Evolutionary conservation across 345 rosid species (phyloP).

Genomic region (Linum trigynum): DNA sequence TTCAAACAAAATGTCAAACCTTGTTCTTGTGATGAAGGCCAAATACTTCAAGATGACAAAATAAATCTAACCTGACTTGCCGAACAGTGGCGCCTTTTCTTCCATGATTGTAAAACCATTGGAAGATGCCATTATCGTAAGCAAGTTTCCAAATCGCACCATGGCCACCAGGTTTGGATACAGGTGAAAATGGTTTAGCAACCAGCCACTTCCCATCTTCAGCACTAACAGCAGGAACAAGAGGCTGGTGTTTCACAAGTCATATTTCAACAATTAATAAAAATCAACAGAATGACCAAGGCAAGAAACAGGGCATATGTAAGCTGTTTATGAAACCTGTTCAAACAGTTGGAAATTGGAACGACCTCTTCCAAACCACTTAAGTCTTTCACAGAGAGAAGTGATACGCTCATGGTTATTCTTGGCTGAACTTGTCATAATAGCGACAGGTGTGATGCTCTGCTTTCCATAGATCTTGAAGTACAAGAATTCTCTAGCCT

Average conservation of each 20-base stretch:
- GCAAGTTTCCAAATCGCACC: conserved; percentile 98
- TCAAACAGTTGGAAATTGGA: conserved; percentile 82
- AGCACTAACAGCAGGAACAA: conserved; percentile 71
- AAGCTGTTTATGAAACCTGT: conserved; percentile 45
- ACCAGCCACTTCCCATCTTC: conserved; percentile 85
- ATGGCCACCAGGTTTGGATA: conserved; percentile 96
- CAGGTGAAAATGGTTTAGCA: conserved; percentile 59
- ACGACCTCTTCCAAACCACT: conserved; percentile 91
- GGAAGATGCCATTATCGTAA: conserved; percentile 70
- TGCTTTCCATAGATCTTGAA: conserved; percentile 80
- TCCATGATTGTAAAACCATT: conserved; percentile 74
- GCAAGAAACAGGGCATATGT: not conserved
- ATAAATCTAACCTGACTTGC: conserved; percentile 74
- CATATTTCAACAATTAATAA: conserved; percentile 10
- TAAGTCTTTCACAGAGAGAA: conserved; percentile 57
- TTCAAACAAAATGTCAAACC: conserved; percentile 9
- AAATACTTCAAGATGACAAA: conserved; percentile 2
- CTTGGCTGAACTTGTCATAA: conserved; percentile 95
- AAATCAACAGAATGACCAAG: not conserved
- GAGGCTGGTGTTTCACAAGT: conserved; percentile 50
- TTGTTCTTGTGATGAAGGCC: not conserved
- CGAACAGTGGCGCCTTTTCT: conserved; percentile 87
- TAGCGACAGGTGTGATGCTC: conserved; percentile 82
- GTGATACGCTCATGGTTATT: conserved; percentile 71
- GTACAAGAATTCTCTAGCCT: conserved; percentile 89